Evolutionary conservation across 345 rosid species (phyloP).

Genomic region (Raphanus sativus): DNA sequence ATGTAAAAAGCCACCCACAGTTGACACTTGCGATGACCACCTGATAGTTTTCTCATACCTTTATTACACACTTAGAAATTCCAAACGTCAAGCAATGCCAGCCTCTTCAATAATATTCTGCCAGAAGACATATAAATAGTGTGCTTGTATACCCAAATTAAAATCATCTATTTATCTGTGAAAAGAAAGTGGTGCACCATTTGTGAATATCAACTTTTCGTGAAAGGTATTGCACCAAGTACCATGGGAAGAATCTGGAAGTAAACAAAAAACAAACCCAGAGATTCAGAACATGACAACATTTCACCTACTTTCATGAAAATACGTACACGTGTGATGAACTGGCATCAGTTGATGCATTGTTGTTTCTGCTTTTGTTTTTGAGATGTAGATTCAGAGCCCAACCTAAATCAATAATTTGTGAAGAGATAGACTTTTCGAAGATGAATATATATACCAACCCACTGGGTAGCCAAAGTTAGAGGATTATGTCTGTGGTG

Average conservation of each 20-base stretch:
- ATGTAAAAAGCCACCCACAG: not conserved
- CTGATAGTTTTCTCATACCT: not conserved
- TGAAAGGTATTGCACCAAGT: no score
- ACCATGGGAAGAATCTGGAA: no score
- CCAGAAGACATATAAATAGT: no score
- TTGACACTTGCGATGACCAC: not conserved
- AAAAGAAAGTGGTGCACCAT: not conserved
- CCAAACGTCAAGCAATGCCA: no score
- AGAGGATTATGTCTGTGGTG: slow-evolving; percentile 90
- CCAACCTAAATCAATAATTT: slow-evolving; percentile 58
- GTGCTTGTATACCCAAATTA: no score
- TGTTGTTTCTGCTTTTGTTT: slow-evolving; percentile 66
- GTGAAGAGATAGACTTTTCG: slow-evolving; percentile 16
- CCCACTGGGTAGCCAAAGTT: slow-evolving; percentile 55
- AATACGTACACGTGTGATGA: slow-evolving; percentile 80
- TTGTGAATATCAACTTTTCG: no score
- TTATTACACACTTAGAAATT: no score
- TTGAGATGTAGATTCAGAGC: slow-evolving; percentile 62
- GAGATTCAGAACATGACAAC: not conserved
- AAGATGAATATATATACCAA: not conserved
- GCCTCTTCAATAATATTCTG: no score
- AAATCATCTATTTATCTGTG: no score
- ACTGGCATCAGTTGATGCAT: slow-evolving; percentile 64
- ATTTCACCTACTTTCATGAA: not conserved
- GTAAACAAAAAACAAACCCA: not conserved